phyloP scores from a whole-genome alignment of 495 filamentous ascomycete genomes.

The Annulohypoxylon maeteangense region DNA sequence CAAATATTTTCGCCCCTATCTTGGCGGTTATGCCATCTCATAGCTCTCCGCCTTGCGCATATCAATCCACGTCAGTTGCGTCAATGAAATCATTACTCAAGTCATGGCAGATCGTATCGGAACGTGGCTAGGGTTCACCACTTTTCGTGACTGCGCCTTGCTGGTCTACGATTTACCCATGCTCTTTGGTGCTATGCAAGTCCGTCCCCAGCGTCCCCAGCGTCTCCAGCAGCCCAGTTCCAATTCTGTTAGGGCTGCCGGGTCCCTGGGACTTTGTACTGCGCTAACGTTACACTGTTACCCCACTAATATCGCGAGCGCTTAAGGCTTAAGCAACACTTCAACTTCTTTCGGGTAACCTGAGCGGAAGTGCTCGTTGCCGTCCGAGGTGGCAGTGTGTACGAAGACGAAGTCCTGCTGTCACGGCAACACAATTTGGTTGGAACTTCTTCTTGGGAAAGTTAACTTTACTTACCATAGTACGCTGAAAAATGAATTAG shows the following conservation, averaged over 20 bases:
- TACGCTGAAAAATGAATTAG: neutral
- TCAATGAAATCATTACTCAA: slow-evolving; percentile 24
- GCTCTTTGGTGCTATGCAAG: neutral
- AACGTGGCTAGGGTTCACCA: slow-evolving; percentile 25
- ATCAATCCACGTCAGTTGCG: neutral
- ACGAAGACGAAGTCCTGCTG: neutral
- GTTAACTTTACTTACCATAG: neutral
- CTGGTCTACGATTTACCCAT: neutral
- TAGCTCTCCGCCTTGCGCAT: neutral
- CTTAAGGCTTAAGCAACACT: neutral
- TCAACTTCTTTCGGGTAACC: neutral
- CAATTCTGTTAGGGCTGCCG: slow-evolving; percentile 25
- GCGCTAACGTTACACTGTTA: slow-evolving; percentile 26
- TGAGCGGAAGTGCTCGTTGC: slow-evolving; percentile 13
- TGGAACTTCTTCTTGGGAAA: neutral
- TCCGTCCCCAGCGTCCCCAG: no score
- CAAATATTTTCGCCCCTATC: slow-evolving; percentile 8
- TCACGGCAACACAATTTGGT: neutral
- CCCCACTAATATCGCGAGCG: slow-evolving; percentile 17
- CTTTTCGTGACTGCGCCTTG: slow-evolving; percentile 26
- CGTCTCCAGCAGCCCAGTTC: no score
- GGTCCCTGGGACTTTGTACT: slow-evolving; percentile 32
- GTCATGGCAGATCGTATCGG: slow-evolving; percentile 5
- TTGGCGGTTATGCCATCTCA: slow-evolving; percentile 13
- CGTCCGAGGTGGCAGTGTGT: neutral